Conservation (phyloP, 768 basidiomycete species). For the Gautieria morchelliformis region DNA sequence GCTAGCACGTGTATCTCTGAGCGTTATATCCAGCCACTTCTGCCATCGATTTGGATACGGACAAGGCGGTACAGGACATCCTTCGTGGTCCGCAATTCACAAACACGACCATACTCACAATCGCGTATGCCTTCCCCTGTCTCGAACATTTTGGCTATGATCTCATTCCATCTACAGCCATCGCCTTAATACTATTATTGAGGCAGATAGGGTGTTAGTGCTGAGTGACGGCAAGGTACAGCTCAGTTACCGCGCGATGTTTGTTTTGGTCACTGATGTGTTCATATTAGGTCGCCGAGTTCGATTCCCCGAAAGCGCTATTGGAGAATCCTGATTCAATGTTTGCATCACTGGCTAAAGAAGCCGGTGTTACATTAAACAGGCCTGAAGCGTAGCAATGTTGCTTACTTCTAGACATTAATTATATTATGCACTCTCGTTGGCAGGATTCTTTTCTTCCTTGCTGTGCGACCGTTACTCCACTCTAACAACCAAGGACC, state of each 20-base stretch:
- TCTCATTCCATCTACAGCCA: constrained; percentile 34
- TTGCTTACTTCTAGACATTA: too few relatives aligned
- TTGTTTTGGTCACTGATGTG: constrained; percentile 7
- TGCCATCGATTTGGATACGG: constrained; percentile 86
- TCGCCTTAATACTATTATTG: constrained; percentile 75
- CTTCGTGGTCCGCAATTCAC: constrained; percentile 72
- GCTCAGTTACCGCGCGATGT: background rate
- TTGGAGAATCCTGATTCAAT: constrained; percentile 45
- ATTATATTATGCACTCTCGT: too few relatives aligned
- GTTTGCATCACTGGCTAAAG: constrained; percentile 55
- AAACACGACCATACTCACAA: constrained; percentile 76
- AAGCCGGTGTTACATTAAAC: constrained; percentile 36
- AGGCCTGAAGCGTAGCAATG: background rate
- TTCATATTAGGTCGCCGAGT: constrained; percentile 52
- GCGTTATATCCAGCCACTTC: constrained; percentile 53
- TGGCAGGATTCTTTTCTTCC: too few relatives aligned
- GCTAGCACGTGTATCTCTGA: background rate
- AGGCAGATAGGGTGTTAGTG: constrained; percentile 74
- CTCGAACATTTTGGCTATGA: background rate
- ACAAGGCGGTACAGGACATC: constrained; percentile 80
- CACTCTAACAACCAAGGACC: too few relatives aligned
- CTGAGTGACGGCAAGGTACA: constrained; percentile 65
- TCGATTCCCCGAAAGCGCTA: constrained; percentile 59
- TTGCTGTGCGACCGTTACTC: too few relatives aligned
- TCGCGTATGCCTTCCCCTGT: constrained; percentile 42